These are phyloP conservation scores for Cryptococcus deneoformans DNA, from an alignment of 1,284 basidiomycete species.

Conservation along the genomic window DNA sequence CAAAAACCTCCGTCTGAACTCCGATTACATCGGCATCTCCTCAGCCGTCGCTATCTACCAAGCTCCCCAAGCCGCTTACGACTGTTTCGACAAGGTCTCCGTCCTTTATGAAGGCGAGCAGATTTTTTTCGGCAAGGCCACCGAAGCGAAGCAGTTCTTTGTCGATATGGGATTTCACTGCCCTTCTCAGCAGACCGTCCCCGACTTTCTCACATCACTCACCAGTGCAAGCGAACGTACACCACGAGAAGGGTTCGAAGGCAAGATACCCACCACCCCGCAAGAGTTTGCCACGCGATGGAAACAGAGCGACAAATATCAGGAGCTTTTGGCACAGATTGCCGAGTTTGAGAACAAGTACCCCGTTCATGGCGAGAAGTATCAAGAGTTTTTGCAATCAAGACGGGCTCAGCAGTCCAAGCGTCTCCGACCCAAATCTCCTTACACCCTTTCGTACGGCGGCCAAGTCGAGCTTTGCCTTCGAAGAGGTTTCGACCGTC, in stretches of 20 bases:
- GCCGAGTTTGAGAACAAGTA: constrained; percentile 41
- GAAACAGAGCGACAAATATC: constrained; percentile 42
- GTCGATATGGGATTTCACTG: constrained; percentile 69
- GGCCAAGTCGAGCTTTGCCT: constrained; percentile 49
- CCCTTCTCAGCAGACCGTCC: constrained; percentile 46
- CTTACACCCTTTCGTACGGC: constrained; percentile 27
- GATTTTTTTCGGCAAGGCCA: constrained; percentile 69
- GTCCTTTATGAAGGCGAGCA: constrained; percentile 77
- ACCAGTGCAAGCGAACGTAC: constrained; percentile 62
- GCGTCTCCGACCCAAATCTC: constrained; percentile 10
- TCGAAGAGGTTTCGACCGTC: constrained; percentile 46
- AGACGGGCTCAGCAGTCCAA: constrained; percentile 50
- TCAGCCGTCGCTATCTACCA: constrained; percentile 52
- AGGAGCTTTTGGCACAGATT: constrained; percentile 45
- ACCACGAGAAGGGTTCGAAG: constrained; percentile 53
- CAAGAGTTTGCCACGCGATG: constrained; percentile 56
- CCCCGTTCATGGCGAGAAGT: constrained; percentile 42
- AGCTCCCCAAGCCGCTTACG: constrained; percentile 52
- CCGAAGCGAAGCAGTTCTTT: constrained; percentile 73
- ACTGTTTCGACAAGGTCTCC: constrained; percentile 65
- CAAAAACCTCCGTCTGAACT: constrained; percentile 52
- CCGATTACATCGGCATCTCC: constrained; percentile 49
- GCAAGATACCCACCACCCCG: constrained; percentile 58
- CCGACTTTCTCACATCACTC: constrained; percentile 60
- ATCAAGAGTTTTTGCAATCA: constrained; percentile 42